These are phyloP conservation scores for Pneumocystis jirovecii DNA, from an alignment of 1,139 yeast species.

Conservation along the genomic window DNA sequence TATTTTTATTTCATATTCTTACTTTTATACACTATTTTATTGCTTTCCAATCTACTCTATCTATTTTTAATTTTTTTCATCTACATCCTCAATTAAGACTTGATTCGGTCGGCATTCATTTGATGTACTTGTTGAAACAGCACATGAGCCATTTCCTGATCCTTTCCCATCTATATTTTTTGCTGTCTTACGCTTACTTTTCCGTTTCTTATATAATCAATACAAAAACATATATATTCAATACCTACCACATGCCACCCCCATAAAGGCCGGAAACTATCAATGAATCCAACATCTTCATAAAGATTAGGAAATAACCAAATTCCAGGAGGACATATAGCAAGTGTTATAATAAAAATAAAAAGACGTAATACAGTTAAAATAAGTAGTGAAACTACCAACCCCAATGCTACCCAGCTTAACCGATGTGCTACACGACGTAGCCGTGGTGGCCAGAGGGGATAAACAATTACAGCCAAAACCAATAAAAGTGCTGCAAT, in stretches of 20 bases:
- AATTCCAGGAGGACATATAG: constrained; percentile 51
- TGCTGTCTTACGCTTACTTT: not conserved
- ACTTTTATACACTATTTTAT: no score
- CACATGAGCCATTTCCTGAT: not conserved
- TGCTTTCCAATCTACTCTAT: not conserved
- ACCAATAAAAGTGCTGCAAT: constrained; percentile 50
- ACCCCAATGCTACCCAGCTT: constrained; percentile 60
- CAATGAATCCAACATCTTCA: constrained; percentile 88
- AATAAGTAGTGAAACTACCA: constrained; percentile 60
- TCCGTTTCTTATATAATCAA: constrained; percentile 16
- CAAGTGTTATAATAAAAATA: constrained; percentile 47
- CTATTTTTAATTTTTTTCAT: not conserved
- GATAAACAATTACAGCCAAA: constrained; percentile 72
- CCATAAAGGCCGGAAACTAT: constrained; percentile 77
- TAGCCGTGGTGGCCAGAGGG: constrained; percentile 89
- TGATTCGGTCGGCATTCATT: not conserved
- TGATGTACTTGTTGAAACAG: not conserved
- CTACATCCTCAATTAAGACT: not conserved
- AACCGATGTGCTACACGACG: constrained; percentile 83
- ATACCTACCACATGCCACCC: constrained; percentile 49
- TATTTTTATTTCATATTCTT: no score
- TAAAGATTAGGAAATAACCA: constrained; percentile 95
- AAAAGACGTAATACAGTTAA: constrained; percentile 69
- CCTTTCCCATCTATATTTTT: not conserved
- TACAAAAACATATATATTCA: not conserved